Evolutionary conservation across 1,284 basidiomycete species (phyloP).

Genomic region (Cerioporus squamosus): DNA sequence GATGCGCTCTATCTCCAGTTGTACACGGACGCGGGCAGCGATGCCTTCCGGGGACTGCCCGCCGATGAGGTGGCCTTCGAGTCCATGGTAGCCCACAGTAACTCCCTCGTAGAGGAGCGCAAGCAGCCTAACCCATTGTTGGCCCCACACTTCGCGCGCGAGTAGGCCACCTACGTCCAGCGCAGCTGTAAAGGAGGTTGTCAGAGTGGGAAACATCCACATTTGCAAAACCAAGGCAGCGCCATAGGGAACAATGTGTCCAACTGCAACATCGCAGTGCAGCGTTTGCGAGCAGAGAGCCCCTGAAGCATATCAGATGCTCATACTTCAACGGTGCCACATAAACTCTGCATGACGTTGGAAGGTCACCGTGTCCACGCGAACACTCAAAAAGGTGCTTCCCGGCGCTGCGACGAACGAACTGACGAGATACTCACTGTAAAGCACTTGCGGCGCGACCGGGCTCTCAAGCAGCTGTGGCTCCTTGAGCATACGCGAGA

Average conservation of each 20-base stretch:
- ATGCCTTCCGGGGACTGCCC: slow-evolving; percentile 58
- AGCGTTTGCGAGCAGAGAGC: no score
- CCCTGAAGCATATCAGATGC: no score
- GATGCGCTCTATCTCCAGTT: slow-evolving; percentile 69
- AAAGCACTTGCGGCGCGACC: slow-evolving; percentile 65
- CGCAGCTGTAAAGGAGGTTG: slow-evolving; percentile 47
- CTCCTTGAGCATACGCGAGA: slow-evolving; percentile 61
- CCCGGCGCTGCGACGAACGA: no score
- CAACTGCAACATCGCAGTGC: slow-evolving; percentile 17
- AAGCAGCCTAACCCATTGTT: slow-evolving; percentile 81
- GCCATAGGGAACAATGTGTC: slow-evolving; percentile 19
- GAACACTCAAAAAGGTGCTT: no score
- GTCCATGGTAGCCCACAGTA: slow-evolving; percentile 51
- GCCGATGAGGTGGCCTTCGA: slow-evolving; percentile 49
- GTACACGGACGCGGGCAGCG: slow-evolving; percentile 61
- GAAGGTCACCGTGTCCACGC: no score
- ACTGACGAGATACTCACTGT: slow-evolving; percentile 52
- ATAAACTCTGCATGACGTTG: no score
- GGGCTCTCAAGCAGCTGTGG: slow-evolving; percentile 54
- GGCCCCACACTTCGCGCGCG: slow-evolving; percentile 69
- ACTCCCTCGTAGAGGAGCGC: slow-evolving; percentile 67
- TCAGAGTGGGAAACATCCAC: neutral
- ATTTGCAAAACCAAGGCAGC: slow-evolving; percentile 27
- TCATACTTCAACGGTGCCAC: no score
- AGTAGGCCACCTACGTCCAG: slow-evolving; percentile 75